Percentiles rank a stretch among this genome's conserved stretches.
Evolutionary conservation across 352 stramenopile species (phyloP).

Genomic region (Phytopythium kandeliae): DNA sequence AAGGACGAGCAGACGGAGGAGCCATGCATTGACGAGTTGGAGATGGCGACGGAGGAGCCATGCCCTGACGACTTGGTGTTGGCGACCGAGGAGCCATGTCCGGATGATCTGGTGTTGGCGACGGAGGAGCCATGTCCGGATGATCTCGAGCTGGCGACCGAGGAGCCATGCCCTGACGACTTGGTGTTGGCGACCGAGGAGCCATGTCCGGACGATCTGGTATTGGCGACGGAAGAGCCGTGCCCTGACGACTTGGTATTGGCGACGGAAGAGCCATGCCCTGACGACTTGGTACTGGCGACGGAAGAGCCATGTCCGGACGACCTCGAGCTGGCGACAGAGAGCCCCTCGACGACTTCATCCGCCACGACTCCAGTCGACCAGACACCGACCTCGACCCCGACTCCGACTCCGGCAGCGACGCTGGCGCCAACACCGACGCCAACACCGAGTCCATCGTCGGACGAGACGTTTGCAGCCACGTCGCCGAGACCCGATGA

Average conservation of each 20-base stretch:
- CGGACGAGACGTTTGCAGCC: no score
- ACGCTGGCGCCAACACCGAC: no score
- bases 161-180: not conserved
- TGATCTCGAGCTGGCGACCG: not conserved
- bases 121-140: not conserved
- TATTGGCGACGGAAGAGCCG: constrained; percentile 1
- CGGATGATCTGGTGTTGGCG: not conserved
- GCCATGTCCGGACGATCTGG: not conserved
- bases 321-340: not conserved
- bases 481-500: no score
- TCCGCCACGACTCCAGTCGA: no score
- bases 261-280: constrained; percentile 1
- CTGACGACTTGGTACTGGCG: not conserved
- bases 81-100: constrained; percentile 1
- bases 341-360: not conserved
- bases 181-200: not conserved
- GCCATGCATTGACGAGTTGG: not conserved
- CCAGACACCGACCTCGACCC: no score
- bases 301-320: not conserved
- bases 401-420: no score
- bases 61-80: not conserved
- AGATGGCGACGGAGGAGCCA: not conserved
- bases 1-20: constrained; percentile 1
- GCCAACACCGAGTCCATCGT: no score
- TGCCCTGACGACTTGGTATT: not conserved